Evolutionary conservation across 116 monocot species (phyloP), one percentile per base, ranked within the genome.

Genomic region (Papilionanthe hybrid): DNA sequence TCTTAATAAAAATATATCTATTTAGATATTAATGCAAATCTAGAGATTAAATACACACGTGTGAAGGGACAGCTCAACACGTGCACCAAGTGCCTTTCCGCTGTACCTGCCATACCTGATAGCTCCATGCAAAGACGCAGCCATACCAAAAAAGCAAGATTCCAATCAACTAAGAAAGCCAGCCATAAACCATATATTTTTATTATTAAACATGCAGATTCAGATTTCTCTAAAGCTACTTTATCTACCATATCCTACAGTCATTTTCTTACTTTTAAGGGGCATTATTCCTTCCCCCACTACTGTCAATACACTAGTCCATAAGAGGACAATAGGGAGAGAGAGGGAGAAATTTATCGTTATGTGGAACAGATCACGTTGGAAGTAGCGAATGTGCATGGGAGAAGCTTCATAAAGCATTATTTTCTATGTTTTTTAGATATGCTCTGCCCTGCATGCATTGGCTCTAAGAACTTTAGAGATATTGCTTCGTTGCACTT

Each of bases 331-430:
- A 15, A 15, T 15, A 53, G 53, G 2, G 17, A 15, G 53, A 53
- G 15, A 53, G 53, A 15, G 15, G 0, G 13, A 15, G 13, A 53
- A 15, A 53, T 15, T 15, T 4, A 15, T 15, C 53, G 13, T 53
- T 53, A 18, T 15, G 15, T 53, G 2, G 53, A 53, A 53, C 53
- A 53, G 17, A 53, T 53, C 12, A 53, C 60, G 23, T 60, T 60
- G 60, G 60, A 60, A 23, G 23, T 20, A 23, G 60, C 23, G 60
- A 60, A 6, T 1, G 9, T 60, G 60, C 69, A 69, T 69, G 69
- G 69, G 69, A 69, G 32, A 69, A 69, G 30, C 69, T 69, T 69
- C 69, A 69, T 30, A 69, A 69, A 69, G 69, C 69, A 69, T 10
- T 3, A 15, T 32, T 69, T 69, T 15, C 32, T 22, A 60, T 25